These are phyloP conservation scores for Leptographium wingfieldii DNA, from an alignment of 2,329 filamentous ascomycete species.

Conservation along the genomic window DNA sequence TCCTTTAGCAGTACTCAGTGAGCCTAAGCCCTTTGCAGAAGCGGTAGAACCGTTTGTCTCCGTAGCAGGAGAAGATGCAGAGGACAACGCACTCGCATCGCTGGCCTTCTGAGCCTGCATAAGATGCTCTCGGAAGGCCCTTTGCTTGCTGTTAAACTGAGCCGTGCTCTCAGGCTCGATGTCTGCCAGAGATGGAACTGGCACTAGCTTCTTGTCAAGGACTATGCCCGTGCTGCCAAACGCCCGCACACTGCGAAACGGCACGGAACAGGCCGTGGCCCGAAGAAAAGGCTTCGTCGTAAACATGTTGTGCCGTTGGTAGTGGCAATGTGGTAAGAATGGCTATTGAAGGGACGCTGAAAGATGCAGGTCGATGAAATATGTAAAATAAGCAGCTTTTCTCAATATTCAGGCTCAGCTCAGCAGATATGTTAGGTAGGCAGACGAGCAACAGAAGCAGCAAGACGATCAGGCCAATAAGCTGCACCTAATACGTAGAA, in stretches of 20 bases:
- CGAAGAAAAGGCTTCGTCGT: background rate
- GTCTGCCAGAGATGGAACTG: conserved; percentile 79
- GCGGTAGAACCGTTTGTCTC: background rate
- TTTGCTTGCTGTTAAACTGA: conserved; percentile 72
- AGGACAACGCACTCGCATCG: conserved; percentile 63
- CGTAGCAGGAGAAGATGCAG: conserved; percentile 1
- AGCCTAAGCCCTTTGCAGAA: conserved; percentile 40
- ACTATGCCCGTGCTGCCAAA: conserved; percentile 40
- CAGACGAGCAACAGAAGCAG: background rate
- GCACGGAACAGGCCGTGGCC: conserved; percentile 8
- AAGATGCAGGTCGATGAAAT: background rate
- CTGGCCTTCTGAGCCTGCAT: conserved; percentile 61
- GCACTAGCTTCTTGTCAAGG: conserved; percentile 33
- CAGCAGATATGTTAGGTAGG: background rate
- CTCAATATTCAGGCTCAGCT: background rate
- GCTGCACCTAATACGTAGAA: background rate
- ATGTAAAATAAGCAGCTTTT: background rate
- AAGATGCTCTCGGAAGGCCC: conserved; percentile 73
- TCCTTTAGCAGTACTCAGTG: conserved; percentile 47
- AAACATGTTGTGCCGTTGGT: background rate
- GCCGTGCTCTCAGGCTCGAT: conserved; percentile 60
- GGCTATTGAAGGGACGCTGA: background rate
- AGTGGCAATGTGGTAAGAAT: background rate
- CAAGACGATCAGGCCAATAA: background rate
- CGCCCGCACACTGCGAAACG: conserved; percentile 37